A percentile compares a stretch with the other conserved stretches of the same genome.
Conservation (phyloP, 257 asterid species). For the Solanum phureja region DNA sequence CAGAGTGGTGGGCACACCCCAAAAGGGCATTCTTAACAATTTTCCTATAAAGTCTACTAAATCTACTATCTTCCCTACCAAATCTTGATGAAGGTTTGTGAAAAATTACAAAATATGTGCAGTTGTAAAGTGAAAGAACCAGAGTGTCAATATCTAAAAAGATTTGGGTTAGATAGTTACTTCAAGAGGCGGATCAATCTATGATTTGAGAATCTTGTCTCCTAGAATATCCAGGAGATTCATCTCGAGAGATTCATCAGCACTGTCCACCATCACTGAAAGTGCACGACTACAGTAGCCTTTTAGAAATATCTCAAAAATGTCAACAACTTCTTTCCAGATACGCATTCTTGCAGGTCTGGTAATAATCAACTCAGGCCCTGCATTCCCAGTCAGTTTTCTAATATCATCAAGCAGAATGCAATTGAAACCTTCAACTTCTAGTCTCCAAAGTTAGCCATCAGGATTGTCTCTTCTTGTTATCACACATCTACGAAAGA, state of each 20-base stretch:
- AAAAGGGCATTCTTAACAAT: no score
- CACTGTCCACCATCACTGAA: constrained; percentile 44
- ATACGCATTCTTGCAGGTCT: constrained; percentile 58
- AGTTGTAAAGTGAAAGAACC: constrained; percentile 5
- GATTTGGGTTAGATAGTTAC: constrained; percentile 32
- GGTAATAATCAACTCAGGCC: constrained; percentile 20
- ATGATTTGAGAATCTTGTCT: constrained; percentile 63
- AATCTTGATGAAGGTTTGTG: not conserved
- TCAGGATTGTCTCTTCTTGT: constrained; percentile 97
- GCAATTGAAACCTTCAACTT: constrained; percentile 70
- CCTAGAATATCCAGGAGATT: constrained; percentile 71
- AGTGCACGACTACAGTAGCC: constrained; percentile 94
- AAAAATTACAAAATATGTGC: not conserved
- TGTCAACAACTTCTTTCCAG: constrained; percentile 95
- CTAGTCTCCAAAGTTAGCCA: constrained; percentile 87
- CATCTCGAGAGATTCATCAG: constrained; percentile 76
- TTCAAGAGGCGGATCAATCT: constrained; percentile 65
- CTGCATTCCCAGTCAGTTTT: constrained; percentile 23
- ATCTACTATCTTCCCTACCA: not conserved
- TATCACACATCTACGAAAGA: constrained; percentile 68
- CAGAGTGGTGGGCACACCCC: not conserved
- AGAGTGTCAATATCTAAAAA: constrained; percentile 2
- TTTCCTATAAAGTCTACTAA: not conserved
- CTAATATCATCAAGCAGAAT: constrained; percentile 54
- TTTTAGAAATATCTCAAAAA: constrained; percentile 77